A percentile compares a stretch with the other conserved stretches of the same genome.
phyloP scores from a whole-genome alignment of 192 early-diverging fungal species.

The Podila epigama region DNA sequence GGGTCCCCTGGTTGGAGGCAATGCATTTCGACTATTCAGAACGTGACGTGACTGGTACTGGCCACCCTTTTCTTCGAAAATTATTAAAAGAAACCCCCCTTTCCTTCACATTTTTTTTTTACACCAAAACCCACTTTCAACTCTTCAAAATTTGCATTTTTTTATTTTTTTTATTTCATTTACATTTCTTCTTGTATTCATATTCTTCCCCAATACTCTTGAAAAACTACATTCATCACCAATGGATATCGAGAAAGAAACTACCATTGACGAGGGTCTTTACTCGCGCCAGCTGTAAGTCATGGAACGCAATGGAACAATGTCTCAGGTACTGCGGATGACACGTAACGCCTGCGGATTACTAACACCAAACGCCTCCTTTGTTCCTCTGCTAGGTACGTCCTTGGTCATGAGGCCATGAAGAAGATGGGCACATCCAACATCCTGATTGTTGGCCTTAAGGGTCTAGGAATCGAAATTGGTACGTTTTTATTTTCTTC shows the following conservation, averaged over 20 bases:
- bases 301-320: constrained; percentile 21
- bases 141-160: background rate
- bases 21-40: no score
- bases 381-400: constrained; percentile 68
- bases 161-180: background rate
- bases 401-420: constrained; percentile 96
- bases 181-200: background rate
- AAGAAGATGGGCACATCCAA: constrained; percentile 96
- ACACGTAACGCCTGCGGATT: background rate
- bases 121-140: background rate
- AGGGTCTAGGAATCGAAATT: constrained; percentile 97
- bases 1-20: no score
- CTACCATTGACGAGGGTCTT: constrained; percentile 90
- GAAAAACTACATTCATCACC: background rate
- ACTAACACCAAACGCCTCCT: background rate
- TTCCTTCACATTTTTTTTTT: background rate
- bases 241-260: constrained; percentile 58
- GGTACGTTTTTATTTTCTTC: constrained; percentile 58
- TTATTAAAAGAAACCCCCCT: background rate
- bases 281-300: constrained; percentile 99
- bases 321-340: constrained; percentile 33
- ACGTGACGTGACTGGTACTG: background rate
- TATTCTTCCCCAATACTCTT: background rate
- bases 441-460: constrained; percentile 94
- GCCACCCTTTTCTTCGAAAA: background rate